Percentiles rank a stretch among this genome's conserved stretches.
Conservation (phyloP, 305 asterid genomes). For the Fraxinus ornus region DNA sequence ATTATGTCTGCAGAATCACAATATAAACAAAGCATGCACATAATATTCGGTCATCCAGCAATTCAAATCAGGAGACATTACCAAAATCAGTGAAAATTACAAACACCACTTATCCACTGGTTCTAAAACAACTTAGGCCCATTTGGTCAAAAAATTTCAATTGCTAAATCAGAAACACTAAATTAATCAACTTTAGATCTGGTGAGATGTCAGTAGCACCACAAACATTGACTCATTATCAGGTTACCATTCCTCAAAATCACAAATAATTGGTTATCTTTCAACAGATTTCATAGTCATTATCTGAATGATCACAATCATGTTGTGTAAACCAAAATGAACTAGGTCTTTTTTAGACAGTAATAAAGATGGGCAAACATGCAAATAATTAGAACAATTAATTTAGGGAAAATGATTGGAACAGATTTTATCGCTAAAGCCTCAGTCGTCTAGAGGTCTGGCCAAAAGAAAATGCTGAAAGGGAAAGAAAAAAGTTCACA, state of each 20-base stretch:
- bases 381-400: neutral
- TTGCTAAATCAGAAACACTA: neutral
- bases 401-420: neutral
- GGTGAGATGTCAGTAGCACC: neutral
- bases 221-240: neutral
- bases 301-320: neutral
- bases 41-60: neutral
- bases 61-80: neutral
- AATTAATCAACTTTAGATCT: neutral
- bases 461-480: neutral
- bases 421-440: neutral
- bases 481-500: neutral
- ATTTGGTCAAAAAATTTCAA: neutral
- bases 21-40: neutral
- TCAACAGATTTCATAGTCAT: neutral
- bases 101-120: neutral
- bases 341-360: neutral
- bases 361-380: neutral
- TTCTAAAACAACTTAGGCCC: neutral
- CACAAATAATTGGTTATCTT: neutral
- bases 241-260: neutral
- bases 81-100: neutral
- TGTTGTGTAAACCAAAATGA: neutral
- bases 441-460: neutral
- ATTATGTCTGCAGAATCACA: conserved; percentile 15